Evolutionary conservation across 164 flowering plant genomes (phyloP).

Genomic region (Chloranthus sessilifolius): DNA sequence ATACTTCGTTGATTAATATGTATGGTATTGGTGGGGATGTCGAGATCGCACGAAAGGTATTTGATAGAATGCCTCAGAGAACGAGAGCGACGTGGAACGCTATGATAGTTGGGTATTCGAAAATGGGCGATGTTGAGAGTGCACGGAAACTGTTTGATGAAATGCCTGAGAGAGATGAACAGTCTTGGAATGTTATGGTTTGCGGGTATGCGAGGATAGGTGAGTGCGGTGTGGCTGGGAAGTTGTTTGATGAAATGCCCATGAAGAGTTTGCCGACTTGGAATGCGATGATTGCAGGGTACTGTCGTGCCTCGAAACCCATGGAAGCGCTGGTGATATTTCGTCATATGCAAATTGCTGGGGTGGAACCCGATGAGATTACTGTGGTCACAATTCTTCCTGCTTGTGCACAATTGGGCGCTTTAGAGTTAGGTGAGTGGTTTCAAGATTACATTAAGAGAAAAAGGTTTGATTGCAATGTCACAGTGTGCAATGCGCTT

Average conservation of each 20-base stretch:
- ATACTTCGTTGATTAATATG: constrained; percentile 22
- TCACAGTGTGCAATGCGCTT: constrained; percentile 19
- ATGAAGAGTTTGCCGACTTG: constrained; percentile 20
- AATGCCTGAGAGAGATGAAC: constrained; percentile 27
- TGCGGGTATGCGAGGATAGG: constrained; percentile 23
- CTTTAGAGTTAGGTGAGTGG: constrained; percentile 27
- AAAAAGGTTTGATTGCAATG: constrained; percentile 11
- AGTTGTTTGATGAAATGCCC: constrained; percentile 17
- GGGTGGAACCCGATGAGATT: constrained; percentile 20
- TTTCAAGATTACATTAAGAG: constrained; percentile 11
- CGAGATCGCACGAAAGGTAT: constrained; percentile 12
- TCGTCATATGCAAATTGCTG: constrained; percentile 19
- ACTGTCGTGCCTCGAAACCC: constrained; percentile 17
- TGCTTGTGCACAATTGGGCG: constrained; percentile 22
- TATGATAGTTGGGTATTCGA: constrained; percentile 22
- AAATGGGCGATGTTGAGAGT: constrained; percentile 10
- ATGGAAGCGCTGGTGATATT: constrained; percentile 20
- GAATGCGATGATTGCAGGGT: constrained; percentile 27
- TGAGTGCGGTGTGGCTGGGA: constrained; percentile 15
- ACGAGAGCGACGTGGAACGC: constrained; percentile 26
- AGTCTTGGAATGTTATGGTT: constrained; percentile 30
- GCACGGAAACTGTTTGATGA: constrained; percentile 17
- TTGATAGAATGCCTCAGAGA: constrained; percentile 19
- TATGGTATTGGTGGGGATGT: constrained; percentile 15
- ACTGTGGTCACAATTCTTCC: constrained; percentile 21